Base-by-base conservation (phyloP, 306 rosid species). In the Canavalia gladiata region DNA sequence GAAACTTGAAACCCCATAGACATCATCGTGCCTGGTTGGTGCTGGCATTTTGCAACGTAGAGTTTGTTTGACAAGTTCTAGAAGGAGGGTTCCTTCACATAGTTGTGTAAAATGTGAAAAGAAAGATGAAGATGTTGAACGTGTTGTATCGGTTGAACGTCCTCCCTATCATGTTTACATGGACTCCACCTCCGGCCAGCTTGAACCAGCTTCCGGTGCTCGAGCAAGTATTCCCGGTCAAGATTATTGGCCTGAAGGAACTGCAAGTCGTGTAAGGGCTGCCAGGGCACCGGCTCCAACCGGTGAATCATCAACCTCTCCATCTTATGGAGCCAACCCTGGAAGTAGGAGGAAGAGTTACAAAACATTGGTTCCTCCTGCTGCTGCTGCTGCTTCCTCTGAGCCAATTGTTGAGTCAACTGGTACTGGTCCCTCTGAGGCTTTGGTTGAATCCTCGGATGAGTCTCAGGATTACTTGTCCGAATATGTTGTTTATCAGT, bases 191-290 rank as follows among this genome's bases (percentile, higher is more conserved):
- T 95, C 99, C 1, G 99, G 98, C 78, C 90, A 88, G 89, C 92
- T 95, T 30, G 99, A 95, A 78, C 99, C 99, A 0, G 99, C 99
- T 33, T 95, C 99, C 29, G 99, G 99, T 37, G 99, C 98, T 70
- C 91, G 99, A 47, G 93, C 99, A 31, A 93, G 98, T 85, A 88
- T 95, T 86, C 99, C 98, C 0, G 97, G 79, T n/a, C 86, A 84
- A 41, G 96, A 95, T 28, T 95, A 86, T 84, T 95, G 98, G 99
- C 97, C 98, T 31, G 99, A 95, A 81, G 99, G 99, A 56, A 95
- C 99, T 69, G 93, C 92, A 47, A 89, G 85, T 72, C 93, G 77
- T 47, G 98, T 95, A 18, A 87, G 97, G 84, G 93, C 98, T 64
- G 99, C 92, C 29, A 86, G 79, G 52, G 97, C 98, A 34, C 99